Percentiles rank a stretch among this genome's conserved stretches.
Conservation (phyloP, 2,329 filamentous ascomycete genomes). For the Nakataea oryzae region DNA sequence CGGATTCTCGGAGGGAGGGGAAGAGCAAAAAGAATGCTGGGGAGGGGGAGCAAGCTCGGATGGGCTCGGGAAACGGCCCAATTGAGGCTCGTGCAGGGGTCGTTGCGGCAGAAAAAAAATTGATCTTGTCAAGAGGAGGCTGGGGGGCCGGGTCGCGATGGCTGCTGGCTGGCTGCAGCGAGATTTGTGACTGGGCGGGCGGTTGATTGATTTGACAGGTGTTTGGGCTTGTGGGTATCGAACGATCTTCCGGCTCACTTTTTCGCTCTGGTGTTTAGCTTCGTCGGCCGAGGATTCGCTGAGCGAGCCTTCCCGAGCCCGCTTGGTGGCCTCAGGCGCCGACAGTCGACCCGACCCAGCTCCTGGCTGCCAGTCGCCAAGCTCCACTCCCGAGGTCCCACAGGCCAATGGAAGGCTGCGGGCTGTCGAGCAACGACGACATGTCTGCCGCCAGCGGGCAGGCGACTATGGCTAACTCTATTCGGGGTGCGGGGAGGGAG, state of each 20-base stretch:
- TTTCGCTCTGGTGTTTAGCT: neutral
- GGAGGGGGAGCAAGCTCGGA: neutral
- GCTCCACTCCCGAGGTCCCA: neutral
- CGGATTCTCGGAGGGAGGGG: neutral
- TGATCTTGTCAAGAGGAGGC: neutral
- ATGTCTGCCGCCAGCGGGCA: neutral
- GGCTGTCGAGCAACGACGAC: neutral
- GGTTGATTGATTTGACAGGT: neutral
- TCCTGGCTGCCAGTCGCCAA: neutral
- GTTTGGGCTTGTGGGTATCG: constrained; percentile 12
- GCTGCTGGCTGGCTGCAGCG: neutral
- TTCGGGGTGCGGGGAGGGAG: neutral
- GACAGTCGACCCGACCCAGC: neutral
- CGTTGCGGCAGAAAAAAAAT: neutral
- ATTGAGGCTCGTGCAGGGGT: neutral
- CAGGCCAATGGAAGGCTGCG: neutral
- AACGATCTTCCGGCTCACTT: constrained; percentile 14
- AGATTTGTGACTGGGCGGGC: neutral
- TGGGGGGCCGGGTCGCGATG: neutral
- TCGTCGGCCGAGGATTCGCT: neutral
- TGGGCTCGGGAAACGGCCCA: neutral
- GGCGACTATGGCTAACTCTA: neutral
- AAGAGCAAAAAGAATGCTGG: neutral
- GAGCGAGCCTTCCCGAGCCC: neutral
- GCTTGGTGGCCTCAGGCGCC: neutral